phyloP scores from a whole-genome alignment of 495 filamentous ascomycete genomes.

The Platismatia glauca region DNA sequence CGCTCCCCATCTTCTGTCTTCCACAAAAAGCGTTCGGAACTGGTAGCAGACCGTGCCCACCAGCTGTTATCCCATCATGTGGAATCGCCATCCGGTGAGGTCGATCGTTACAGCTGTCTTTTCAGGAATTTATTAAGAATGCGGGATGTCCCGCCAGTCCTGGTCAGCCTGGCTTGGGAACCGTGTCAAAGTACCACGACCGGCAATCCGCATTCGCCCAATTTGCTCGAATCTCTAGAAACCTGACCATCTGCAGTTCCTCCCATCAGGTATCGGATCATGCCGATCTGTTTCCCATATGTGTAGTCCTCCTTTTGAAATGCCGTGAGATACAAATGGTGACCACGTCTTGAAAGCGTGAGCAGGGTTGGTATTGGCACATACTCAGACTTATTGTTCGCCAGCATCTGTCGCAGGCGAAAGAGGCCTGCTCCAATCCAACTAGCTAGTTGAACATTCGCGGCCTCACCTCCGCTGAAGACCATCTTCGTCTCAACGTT shows the following conservation, averaged over 20 bases:
- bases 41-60: background rate
- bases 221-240: too few relatives aligned
- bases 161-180: background rate
- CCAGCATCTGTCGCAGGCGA: too few relatives aligned
- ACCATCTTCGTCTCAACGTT: background rate
- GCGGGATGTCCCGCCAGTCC: background rate
- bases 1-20: background rate
- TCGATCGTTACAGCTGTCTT: background rate
- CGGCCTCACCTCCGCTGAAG: conserved; percentile 1
- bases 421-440: background rate
- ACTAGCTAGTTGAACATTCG: background rate
- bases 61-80: background rate
- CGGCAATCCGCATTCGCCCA: too few relatives aligned
- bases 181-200: background rate
- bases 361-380: too few relatives aligned
- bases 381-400: background rate
- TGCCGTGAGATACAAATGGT: conserved; percentile 2
- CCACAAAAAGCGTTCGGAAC: background rate
- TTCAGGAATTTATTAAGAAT: background rate
- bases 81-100: background rate
- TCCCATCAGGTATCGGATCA: background rate
- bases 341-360: background rate
- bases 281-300: background rate
- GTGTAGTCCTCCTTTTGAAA: background rate
- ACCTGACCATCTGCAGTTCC: too few relatives aligned